Conservation (phyloP, 805 yeast species). For the Debaryomyces castellii region DNA sequence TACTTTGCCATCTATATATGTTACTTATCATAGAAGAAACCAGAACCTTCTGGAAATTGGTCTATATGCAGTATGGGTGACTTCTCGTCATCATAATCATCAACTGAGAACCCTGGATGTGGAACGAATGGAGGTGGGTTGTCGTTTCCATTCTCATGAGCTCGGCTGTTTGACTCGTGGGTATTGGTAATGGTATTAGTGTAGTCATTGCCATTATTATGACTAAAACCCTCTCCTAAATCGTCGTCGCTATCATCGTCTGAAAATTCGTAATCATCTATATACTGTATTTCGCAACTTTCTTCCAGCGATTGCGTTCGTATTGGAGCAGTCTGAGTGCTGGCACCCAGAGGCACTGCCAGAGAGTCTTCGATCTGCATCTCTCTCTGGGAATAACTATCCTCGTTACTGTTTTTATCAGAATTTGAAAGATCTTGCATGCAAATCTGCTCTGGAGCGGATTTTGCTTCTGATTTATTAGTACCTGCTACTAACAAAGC, state of each 20-base stretch:
- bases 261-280: constrained; percentile 25
- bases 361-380: not conserved
- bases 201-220: constrained; percentile 1
- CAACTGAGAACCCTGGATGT: constrained; percentile 43
- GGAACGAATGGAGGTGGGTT: constrained; percentile 47
- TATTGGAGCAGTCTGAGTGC: not conserved
- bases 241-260: constrained; percentile 10
- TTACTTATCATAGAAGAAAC: constrained; percentile 12
- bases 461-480: not conserved
- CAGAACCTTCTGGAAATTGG: constrained; percentile 10
- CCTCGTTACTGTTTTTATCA: not conserved
- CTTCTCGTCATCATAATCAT: constrained; percentile 40
- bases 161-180: not conserved
- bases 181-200: not conserved
- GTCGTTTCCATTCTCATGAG: not conserved
- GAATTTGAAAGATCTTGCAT: not conserved
- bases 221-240: not conserved
- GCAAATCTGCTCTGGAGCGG: not conserved
- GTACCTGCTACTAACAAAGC: not conserved
- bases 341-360: not conserved
- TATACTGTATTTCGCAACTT: constrained; percentile 21
- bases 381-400: not conserved
- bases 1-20: not conserved
- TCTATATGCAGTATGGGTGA: constrained; percentile 3
- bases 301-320: not conserved